Conservation (phyloP, 2,329 filamentous ascomycete species). For the Calonectria honghensis region DNA sequence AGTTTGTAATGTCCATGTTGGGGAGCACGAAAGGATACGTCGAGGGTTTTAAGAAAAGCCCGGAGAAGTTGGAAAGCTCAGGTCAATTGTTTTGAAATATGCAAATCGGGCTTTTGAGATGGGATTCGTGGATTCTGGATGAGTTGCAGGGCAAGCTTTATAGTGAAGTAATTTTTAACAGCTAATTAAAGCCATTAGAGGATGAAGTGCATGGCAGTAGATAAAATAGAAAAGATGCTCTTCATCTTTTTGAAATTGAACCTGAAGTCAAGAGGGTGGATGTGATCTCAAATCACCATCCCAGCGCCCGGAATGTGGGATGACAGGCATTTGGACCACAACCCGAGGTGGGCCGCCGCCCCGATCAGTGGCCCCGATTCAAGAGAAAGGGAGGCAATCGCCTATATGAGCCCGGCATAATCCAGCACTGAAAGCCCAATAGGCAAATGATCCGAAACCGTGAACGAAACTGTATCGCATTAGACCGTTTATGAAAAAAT, state of each 20-base stretch:
- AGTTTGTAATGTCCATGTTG: neutral
- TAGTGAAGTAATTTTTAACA: neutral
- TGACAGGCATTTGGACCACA: neutral
- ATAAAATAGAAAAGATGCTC: neutral
- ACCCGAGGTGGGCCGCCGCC: constrained; percentile 19
- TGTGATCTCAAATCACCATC: neutral
- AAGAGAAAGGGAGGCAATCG: neutral
- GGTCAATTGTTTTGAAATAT: constrained; percentile 5
- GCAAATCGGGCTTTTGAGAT: neutral
- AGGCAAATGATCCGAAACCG: neutral
- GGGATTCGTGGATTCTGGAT: constrained; percentile 19
- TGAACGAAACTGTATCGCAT: neutral
- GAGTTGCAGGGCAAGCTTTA: constrained; percentile 22
- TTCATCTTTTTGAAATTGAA: neutral
- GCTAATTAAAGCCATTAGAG: neutral
- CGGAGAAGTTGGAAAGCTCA: neutral
- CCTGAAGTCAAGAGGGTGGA: neutral
- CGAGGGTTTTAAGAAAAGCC: constrained; percentile 9
- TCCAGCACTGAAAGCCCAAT: neutral
- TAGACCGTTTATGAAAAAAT: neutral
- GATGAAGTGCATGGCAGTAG: neutral
- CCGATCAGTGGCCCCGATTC: neutral
- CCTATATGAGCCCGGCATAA: neutral
- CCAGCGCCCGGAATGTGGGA: neutral
- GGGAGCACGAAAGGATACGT: constrained; percentile 19